Evolutionary conservation across 805 yeast species (phyloP).

Genomic region (Schwanniomyces vanrijiae): DNA sequence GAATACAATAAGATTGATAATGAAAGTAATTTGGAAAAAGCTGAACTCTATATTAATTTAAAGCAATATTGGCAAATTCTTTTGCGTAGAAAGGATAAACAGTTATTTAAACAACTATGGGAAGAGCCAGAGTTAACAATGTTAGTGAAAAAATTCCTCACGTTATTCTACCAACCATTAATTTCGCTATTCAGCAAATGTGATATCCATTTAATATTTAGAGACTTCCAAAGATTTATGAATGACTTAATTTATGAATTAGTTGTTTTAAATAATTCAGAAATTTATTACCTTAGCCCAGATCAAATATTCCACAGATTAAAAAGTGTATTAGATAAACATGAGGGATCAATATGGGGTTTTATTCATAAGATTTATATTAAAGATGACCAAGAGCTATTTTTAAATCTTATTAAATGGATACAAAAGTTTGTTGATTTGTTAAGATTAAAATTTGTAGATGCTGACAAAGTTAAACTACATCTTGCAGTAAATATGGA

Average conservation of each 20-base stretch:
- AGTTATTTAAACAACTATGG: conserved; percentile 75
- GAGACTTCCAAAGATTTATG: conserved; percentile 36
- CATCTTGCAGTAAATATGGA: conserved; percentile 33
- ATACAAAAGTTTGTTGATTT: conserved; percentile 63
- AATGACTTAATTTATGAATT: conserved; percentile 66
- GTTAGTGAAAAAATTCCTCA: conserved; percentile 68
- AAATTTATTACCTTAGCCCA: conserved; percentile 45
- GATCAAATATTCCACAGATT: conserved; percentile 68
- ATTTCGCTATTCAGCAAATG: conserved; percentile 36
- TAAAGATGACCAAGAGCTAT: conserved; percentile 72
- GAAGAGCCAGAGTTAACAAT: conserved; percentile 79
- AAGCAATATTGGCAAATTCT: conserved; percentile 63
- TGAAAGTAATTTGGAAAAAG: conserved; percentile 10
- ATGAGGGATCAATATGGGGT: conserved; percentile 67
- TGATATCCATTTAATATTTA: conserved; percentile 38
- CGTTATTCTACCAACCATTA: conserved; percentile 42
- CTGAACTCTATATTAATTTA: conserved; percentile 49
- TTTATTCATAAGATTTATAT: conserved; percentile 81
- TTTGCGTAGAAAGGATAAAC: conserved; percentile 73
- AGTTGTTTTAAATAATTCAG: conserved; percentile 54
- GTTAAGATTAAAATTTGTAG: conserved; percentile 58
- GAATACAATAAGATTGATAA: conserved; percentile 15
- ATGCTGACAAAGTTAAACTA: conserved; percentile 39
- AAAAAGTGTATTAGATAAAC: conserved; percentile 63
- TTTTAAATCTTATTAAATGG: conserved; percentile 75